A percentile compares a stretch with the other conserved stretches of the same genome.
Evolutionary conservation across 176 grass and related monocot species (phyloP).

Genomic region (Ensete glaucum): DNA sequence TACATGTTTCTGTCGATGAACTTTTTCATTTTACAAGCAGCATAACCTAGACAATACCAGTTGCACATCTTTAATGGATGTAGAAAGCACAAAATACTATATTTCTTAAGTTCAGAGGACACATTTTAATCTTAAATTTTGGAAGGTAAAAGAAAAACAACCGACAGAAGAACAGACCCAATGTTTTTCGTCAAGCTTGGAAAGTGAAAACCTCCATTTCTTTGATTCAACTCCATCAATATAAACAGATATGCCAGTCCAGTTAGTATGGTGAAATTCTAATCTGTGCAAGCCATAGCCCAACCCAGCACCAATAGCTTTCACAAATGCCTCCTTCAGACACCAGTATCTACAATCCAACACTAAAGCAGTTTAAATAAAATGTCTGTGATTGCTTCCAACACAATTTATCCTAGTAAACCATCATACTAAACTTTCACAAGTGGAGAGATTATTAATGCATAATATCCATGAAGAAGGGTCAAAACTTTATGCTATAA

Average conservation of each 20-base stretch:
- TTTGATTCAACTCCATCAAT: slow-evolving; percentile 51
- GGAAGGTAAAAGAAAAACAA: background rate
- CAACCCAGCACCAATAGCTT: slow-evolving; percentile 65
- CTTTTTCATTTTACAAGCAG: background rate
- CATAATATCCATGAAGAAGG: background rate
- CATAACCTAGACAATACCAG: background rate
- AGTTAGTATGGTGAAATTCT: slow-evolving; percentile 60
- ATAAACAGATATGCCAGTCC: slow-evolving; percentile 38
- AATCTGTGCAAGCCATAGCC: slow-evolving; percentile 57
- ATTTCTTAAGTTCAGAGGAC: background rate
- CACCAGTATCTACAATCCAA: slow-evolving; percentile 56
- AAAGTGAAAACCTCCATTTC: slow-evolving; percentile 36
- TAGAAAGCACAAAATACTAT: background rate
- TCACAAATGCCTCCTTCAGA: slow-evolving; percentile 84
- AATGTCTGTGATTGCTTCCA: background rate
- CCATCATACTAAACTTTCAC: background rate
- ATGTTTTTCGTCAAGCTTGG: slow-evolving; percentile 16
- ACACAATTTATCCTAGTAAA: background rate
- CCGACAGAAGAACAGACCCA: slow-evolving; percentile 3
- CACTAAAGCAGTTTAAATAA: background rate
- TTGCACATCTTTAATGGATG: background rate
- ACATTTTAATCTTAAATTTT: background rate
- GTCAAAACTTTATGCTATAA: background rate
- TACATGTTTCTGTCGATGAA: background rate
- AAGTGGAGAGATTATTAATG: background rate